Conservation (phyloP, 495 filamentous ascomycete genomes). For the Penicillium macrosclerotiorum region DNA sequence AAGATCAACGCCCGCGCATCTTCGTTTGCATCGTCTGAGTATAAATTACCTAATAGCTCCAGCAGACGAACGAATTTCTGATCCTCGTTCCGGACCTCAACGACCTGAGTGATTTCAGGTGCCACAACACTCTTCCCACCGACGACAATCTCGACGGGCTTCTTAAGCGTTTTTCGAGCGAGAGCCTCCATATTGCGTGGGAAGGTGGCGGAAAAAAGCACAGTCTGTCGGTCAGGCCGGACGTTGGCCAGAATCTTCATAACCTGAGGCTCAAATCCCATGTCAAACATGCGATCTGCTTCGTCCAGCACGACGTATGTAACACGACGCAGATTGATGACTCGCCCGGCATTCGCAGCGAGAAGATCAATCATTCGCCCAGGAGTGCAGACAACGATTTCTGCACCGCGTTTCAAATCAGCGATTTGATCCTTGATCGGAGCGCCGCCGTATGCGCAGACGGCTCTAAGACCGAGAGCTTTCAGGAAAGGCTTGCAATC, state of each 20-base stretch:
- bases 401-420: constrained; percentile 89
- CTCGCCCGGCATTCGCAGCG: constrained; percentile 85
- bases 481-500: constrained; percentile 94
- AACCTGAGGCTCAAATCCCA: constrained; percentile 98
- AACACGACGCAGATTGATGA: constrained; percentile 84
- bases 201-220: constrained; percentile 95
- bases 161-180: constrained; percentile 81
- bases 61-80: constrained; percentile 83
- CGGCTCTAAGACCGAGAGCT: constrained; percentile 80
- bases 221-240: constrained; percentile 87
- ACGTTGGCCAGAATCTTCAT: constrained; percentile 94
- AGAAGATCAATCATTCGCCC: constrained; percentile 97
- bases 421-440: constrained; percentile 98
- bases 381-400: constrained; percentile 93
- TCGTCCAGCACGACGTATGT: constrained; percentile 96
- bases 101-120: constrained; percentile 90
- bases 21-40: constrained; percentile 72
- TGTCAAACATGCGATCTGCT: constrained; percentile 99
- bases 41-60: constrained; percentile 83
- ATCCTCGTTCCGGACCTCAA: constrained; percentile 81
- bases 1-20: constrained; percentile 89
- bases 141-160: constrained; percentile 87
- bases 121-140: constrained; percentile 90
- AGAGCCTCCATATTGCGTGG: constrained; percentile 90
- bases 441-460: constrained; percentile 93